These are phyloP conservation scores for Solanum raphanifolium DNA, from an alignment of 257 asterid genomes.

Conservation along the genomic window DNA sequence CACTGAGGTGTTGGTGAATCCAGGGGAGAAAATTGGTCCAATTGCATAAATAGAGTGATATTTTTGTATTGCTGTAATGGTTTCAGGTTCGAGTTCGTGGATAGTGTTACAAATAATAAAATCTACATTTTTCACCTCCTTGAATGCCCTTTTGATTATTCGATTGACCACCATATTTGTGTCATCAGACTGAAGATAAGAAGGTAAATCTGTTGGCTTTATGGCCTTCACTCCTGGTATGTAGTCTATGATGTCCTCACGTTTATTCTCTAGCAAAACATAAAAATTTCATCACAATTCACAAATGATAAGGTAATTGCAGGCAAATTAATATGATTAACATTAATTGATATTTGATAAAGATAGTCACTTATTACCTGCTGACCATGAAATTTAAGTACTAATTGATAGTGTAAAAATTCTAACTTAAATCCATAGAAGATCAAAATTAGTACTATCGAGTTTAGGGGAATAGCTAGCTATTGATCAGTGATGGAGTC, in stretches of 20 bases:
- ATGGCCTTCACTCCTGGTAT: slow-evolving; percentile 60
- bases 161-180: slow-evolving; percentile 40
- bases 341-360: too few relatives aligned
- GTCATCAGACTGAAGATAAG: slow-evolving; percentile 48
- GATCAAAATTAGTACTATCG: too few relatives aligned
- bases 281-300: neutral
- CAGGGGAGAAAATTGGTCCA: slow-evolving; percentile 47
- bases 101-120: slow-evolving; percentile 56
- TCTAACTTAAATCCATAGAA: too few relatives aligned
- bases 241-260: slow-evolving; percentile 44
- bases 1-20: slow-evolving; percentile 32
- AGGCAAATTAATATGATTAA: too few relatives aligned
- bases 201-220: slow-evolving; percentile 47
- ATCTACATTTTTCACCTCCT: slow-evolving; percentile 33
- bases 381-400: too few relatives aligned
- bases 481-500: too few relatives aligned
- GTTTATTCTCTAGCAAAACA: slow-evolving; percentile 18
- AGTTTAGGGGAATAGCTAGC: neutral
- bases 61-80: slow-evolving; percentile 26
- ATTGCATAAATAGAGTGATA: slow-evolving; percentile 44
- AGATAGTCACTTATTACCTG: too few relatives aligned
- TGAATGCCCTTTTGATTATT: slow-evolving; percentile 49
- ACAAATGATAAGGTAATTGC: neutral
- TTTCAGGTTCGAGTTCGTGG: slow-evolving; percentile 40
- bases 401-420: too few relatives aligned